These are phyloP conservation scores for Lasiosphaeria miniovina DNA, from an alignment of 495 filamentous ascomycete species.

Conservation along the genomic window DNA sequence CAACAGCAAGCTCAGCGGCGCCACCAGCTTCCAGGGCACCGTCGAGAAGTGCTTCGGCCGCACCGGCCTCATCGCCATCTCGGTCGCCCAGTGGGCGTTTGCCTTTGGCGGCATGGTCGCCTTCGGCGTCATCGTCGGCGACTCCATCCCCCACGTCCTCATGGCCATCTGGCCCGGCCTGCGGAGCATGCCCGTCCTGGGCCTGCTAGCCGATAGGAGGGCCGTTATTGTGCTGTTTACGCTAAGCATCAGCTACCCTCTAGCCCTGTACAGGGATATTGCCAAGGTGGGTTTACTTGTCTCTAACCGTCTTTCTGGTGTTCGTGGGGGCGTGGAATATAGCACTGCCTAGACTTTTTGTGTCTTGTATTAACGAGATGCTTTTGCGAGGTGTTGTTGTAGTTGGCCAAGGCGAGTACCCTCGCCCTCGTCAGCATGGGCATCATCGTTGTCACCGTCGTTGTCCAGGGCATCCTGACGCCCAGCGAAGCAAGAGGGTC, in stretches of 20 bases:
- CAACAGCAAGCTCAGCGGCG: constrained; percentile 91
- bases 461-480: constrained; percentile 76
- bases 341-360: constrained; percentile 3
- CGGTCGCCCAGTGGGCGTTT: constrained; percentile 92
- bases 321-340: not conserved
- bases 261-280: constrained; percentile 94
- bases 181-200: constrained; percentile 67
- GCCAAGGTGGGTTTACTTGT: constrained; percentile 67
- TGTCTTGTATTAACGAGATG: not conserved
- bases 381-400: constrained; percentile 2
- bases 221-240: constrained; percentile 84
- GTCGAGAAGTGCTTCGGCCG: constrained; percentile 92
- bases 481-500: constrained; percentile 66
- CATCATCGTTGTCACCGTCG: constrained; percentile 82
- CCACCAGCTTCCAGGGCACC: constrained; percentile 89
- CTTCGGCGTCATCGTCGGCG: constrained; percentile 95
- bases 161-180: constrained; percentile 76
- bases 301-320: too few relatives aligned
- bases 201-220: constrained; percentile 74
- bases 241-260: constrained; percentile 81
- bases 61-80: constrained; percentile 84
- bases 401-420: constrained; percentile 93
- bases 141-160: constrained; percentile 90
- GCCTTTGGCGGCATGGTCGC: constrained; percentile 98
- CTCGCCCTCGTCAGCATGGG: constrained; percentile 88